These are phyloP conservation scores for Botrytis medusae DNA, from an alignment of 2,329 filamentous ascomycete species.

Conservation along the genomic window DNA sequence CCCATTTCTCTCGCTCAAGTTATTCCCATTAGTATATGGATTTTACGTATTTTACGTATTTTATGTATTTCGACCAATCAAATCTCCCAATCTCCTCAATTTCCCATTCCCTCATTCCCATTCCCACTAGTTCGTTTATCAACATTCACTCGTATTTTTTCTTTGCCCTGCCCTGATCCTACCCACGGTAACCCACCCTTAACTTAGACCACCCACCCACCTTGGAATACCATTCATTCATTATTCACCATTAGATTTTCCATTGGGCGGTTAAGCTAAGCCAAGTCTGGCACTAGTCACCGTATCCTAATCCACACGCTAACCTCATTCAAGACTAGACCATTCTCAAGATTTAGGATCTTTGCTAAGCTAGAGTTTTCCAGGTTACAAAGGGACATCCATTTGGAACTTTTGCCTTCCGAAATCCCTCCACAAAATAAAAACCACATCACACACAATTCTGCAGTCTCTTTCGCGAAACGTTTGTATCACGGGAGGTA, in stretches of 20 bases:
- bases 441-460: constrained; percentile 28
- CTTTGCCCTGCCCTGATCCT: background rate
- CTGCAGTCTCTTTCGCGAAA: constrained; percentile 30
- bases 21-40: background rate
- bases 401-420: constrained; percentile 17
- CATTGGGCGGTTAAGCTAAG: constrained; percentile 4
- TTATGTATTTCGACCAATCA: background rate
- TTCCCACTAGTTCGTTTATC: constrained; percentile 9
- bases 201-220: background rate
- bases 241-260: background rate
- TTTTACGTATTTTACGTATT: background rate
- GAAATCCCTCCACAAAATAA: constrained; percentile 20
- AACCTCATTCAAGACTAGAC: background rate
- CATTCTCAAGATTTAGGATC: background rate
- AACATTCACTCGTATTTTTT: background rate
- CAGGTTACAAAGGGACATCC: constrained; percentile 15
- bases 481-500: constrained; percentile 37
- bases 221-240: constrained; percentile 1
- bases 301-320: background rate
- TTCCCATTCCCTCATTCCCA: background rate
- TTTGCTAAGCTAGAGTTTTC: constrained; percentile 15
- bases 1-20: background rate
- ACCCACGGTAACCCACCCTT: background rate
- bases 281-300: background rate
- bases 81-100: background rate